Conservation (phyloP, 2,329 filamentous ascomycete species). For the Rhynchosporium graminicola region DNA sequence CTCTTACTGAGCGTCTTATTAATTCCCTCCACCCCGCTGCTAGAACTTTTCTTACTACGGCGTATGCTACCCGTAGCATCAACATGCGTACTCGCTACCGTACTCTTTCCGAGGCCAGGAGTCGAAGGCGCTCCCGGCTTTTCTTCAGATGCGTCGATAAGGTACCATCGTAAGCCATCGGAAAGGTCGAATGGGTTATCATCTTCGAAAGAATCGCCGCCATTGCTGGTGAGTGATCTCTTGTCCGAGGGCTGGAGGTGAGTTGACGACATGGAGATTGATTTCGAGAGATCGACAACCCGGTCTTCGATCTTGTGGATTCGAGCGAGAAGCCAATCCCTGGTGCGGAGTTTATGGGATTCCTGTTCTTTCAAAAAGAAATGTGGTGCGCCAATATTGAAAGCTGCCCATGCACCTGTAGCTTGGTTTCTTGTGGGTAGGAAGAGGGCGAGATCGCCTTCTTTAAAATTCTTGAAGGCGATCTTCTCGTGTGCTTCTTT, state of each 20-base stretch:
- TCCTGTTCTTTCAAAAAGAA: constrained; percentile 96
- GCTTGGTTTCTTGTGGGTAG: constrained; percentile 92
- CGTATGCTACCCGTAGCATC: constrained; percentile 78
- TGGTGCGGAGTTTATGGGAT: constrained; percentile 75
- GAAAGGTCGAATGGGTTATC: constrained; percentile 97
- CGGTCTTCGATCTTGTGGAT: constrained; percentile 91
- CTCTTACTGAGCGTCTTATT: constrained; percentile 82
- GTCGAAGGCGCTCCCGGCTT: constrained; percentile 91
- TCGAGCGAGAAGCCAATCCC: constrained; percentile 95
- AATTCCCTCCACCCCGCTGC: constrained; percentile 66
- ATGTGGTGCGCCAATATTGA: constrained; percentile 96
- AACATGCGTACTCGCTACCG: constrained; percentile 83
- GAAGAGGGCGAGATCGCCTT: constrained; percentile 69
- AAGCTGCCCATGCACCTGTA: constrained; percentile 94
- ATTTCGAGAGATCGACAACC: constrained; percentile 87
- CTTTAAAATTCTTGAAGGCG: constrained; percentile 47
- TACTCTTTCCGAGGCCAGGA: constrained; percentile 86
- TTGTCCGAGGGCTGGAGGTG: constrained; percentile 42
- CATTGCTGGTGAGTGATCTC: constrained; percentile 52
- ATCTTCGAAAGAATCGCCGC: constrained; percentile 65
- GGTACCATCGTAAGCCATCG: constrained; percentile 92
- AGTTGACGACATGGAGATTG: constrained; percentile 52
- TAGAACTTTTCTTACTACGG: constrained; percentile 45
- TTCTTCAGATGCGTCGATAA: constrained; percentile 91
- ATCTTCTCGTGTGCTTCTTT: constrained; percentile 94